Evolutionary conservation across 345 rosid species (phyloP).

Genomic region (Bruguiera gymnorhiza): DNA sequence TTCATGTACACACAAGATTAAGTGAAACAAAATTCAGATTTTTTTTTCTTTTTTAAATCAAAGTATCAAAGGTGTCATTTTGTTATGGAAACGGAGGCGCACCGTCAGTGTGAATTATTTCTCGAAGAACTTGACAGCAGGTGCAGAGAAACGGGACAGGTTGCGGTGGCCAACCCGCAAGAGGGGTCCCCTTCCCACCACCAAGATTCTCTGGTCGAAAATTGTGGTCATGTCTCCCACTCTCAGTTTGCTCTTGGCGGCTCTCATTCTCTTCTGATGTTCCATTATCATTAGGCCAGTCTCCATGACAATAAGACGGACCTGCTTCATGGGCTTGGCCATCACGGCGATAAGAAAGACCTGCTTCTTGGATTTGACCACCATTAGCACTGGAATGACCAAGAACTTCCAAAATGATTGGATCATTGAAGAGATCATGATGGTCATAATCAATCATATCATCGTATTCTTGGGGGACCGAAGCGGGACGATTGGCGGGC

Average conservation of each 20-base stretch:
- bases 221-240: neutral
- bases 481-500: neutral
- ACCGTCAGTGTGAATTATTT: slow-evolving; percentile 54
- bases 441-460: slow-evolving; percentile 1
- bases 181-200: slow-evolving; percentile 3
- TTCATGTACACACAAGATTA: neutral
- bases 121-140: slow-evolving; percentile 49
- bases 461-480: neutral
- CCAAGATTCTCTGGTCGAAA: neutral
- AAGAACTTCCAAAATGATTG: slow-evolving; percentile 13
- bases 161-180: slow-evolving; percentile 27
- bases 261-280: neutral
- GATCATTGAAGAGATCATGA: slow-evolving; percentile 26
- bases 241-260: neutral
- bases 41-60: neutral
- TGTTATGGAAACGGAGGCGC: neutral
- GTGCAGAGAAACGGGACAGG: slow-evolving; percentile 36
- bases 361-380: slow-evolving; percentile 8
- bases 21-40: no score
- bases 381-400: neutral
- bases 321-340: slow-evolving; percentile 13
- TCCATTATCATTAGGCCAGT: neutral
- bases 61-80: neutral
- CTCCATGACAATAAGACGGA: slow-evolving; percentile 3
- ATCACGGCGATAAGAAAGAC: slow-evolving; percentile 1